These are phyloP conservation scores for Dacryopinax primogenitus DNA, from an alignment of 768 basidiomycete genomes.

Conservation along the genomic window DNA sequence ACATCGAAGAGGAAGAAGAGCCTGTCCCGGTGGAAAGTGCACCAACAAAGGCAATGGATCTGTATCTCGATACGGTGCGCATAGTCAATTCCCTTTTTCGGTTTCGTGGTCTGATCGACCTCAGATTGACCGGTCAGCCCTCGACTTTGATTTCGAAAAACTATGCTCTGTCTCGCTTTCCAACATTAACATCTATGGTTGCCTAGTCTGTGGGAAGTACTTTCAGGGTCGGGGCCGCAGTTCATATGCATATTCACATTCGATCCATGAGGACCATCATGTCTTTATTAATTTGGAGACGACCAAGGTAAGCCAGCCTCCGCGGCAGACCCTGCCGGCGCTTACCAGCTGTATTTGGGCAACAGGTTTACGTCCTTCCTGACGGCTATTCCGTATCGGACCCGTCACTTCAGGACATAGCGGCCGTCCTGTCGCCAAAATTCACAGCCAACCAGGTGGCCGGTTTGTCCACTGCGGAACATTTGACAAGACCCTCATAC, in stretches of 20 bases:
- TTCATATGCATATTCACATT: conserved; percentile 92
- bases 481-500: conserved; percentile 63
- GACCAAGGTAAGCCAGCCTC: conserved; percentile 51
- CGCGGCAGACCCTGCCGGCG: conserved; percentile 17
- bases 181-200: conserved; percentile 96
- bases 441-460: conserved; percentile 49
- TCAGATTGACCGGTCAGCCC: conserved; percentile 76
- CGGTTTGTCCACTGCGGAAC: conserved; percentile 43
- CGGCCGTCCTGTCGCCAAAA: conserved; percentile 76
- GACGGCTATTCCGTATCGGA: conserved; percentile 95
- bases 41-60: conserved; percentile 46
- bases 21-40: conserved; percentile 21
- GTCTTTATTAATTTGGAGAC: conserved; percentile 95
- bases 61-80: conserved; percentile 88
- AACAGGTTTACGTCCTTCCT: conserved; percentile 87
- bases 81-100: neutral
- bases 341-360: conserved; percentile 9
- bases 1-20: conserved; percentile 25
- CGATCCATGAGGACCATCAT: conserved; percentile 95
- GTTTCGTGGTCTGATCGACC: neutral
- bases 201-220: conserved; percentile 96
- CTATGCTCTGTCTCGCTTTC: conserved; percentile 92
- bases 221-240: conserved; percentile 92
- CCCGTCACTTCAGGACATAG: conserved; percentile 90
- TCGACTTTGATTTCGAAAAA: conserved; percentile 99